Percentiles rank a stretch among this genome's conserved stretches.
phyloP scores from a whole-genome alignment of 2,329 filamentous ascomycete genomes.

The Bipolaris gigantea region DNA sequence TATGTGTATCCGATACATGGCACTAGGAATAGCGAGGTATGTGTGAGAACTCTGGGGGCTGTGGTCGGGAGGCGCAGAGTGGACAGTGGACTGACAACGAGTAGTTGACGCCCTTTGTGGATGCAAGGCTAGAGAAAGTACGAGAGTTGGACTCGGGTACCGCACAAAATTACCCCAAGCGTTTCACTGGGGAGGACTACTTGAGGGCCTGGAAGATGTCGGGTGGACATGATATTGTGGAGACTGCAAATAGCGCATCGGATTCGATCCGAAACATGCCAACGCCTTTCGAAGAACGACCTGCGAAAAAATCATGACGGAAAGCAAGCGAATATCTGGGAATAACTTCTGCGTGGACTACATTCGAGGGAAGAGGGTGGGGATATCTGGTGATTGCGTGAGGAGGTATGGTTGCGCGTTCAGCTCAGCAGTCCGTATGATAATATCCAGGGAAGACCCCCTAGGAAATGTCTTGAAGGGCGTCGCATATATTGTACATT shows the following conservation, averaged over 20 bases:
- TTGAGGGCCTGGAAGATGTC: conserved; percentile 39
- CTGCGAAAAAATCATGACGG: conserved; percentile 16
- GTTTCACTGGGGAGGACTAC: conserved; percentile 39
- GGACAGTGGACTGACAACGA: background rate
- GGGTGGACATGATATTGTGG: conserved; percentile 35
- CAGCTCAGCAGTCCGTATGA: background rate
- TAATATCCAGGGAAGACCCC: background rate
- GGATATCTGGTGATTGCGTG: background rate
- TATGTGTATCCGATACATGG: conserved; percentile 75
- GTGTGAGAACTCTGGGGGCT: background rate
- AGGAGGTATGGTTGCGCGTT: conserved; percentile 4
- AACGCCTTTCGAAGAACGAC: conserved; percentile 30
- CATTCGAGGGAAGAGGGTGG: background rate
- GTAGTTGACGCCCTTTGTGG: conserved; percentile 80
- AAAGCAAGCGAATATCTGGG: background rate
- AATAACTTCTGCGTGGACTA: too few relatives aligned
- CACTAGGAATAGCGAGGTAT: conserved; percentile 54
- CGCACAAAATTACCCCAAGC: conserved; percentile 27
- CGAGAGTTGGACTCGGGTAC: conserved; percentile 13
- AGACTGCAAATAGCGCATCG: background rate
- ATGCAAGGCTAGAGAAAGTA: conserved; percentile 57
- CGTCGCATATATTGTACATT: conserved; percentile 11
- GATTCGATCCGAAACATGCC: conserved; percentile 25
- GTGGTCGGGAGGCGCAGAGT: background rate
- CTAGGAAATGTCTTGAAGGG: background rate